A percentile compares a stretch with the other conserved stretches of the same genome.
Evolutionary conservation across 2,329 filamentous ascomycete species (phyloP).

Genomic region (Fusarium metavorans): DNA sequence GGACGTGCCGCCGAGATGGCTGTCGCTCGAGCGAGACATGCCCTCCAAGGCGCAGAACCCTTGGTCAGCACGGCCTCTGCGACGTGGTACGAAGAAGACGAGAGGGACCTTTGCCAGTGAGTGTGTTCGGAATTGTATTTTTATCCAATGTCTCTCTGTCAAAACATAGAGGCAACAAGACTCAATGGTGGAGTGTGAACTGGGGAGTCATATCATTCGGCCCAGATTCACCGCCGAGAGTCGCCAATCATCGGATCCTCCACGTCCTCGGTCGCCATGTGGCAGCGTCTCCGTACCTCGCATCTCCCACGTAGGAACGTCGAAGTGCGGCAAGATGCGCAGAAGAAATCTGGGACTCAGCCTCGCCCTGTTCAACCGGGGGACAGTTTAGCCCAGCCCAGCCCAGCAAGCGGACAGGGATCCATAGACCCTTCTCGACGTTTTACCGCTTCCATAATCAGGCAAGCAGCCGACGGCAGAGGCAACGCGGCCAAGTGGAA

Average conservation of each 20-base stretch:
- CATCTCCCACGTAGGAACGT: slow-evolving; percentile 14
- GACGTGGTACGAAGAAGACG: slow-evolving; percentile 28
- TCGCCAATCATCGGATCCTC: slow-evolving; percentile 31
- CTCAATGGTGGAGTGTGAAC: neutral
- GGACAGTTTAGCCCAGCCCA: neutral
- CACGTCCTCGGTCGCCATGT: slow-evolving; percentile 38
- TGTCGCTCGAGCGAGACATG: slow-evolving; percentile 23
- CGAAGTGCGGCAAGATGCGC: slow-evolving; percentile 13
- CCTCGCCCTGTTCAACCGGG: slow-evolving; percentile 29
- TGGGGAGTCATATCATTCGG: slow-evolving; percentile 14
- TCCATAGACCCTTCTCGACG: slow-evolving; percentile 6
- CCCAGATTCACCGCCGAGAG: slow-evolving; percentile 1
- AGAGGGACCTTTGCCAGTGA: slow-evolving; percentile 8
- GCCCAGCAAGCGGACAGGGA: neutral
- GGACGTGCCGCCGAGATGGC: slow-evolving; percentile 35
- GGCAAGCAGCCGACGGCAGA: slow-evolving; percentile 21
- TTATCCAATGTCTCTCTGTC: slow-evolving; percentile 10
- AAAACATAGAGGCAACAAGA: neutral
- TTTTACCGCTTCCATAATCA: slow-evolving; percentile 11
- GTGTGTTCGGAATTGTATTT: slow-evolving; percentile 11
- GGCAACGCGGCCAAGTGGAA: neutral
- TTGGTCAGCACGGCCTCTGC: slow-evolving; percentile 29
- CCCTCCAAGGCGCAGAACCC: slow-evolving; percentile 32
- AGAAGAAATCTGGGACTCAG: slow-evolving; percentile 21
- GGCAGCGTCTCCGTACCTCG: slow-evolving; percentile 36